Evolutionary conservation across 495 filamentous ascomycete genomes (phyloP).

Genomic region (Collariella sp.): DNA sequence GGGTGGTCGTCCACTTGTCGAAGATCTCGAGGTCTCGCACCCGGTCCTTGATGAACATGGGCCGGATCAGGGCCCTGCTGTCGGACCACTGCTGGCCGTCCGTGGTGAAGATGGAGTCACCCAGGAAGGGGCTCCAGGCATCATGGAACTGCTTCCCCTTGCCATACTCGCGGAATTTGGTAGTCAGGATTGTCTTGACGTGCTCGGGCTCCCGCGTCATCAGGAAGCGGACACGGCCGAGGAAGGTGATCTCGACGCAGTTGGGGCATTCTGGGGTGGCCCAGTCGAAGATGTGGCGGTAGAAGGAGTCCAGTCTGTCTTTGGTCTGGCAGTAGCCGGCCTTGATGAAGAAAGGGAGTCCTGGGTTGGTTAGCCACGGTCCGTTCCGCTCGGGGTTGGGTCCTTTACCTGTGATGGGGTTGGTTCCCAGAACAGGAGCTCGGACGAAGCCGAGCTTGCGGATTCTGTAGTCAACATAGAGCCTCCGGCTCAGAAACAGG

Average conservation of each 20-base stretch:
- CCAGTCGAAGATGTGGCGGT: conserved; percentile 21
- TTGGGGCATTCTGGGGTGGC: conserved; percentile 32
- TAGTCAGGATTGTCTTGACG: conserved; percentile 48
- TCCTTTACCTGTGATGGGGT: conserved; percentile 17
- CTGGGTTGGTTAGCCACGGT: conserved; percentile 2
- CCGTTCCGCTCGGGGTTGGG: background rate
- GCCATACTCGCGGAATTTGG: conserved; percentile 48
- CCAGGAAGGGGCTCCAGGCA: conserved; percentile 47
- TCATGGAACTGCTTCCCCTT: conserved; percentile 45
- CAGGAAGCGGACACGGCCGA: conserved; percentile 33
- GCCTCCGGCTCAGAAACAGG: conserved; percentile 6
- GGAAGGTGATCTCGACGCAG: conserved; percentile 29
- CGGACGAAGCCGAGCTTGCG: conserved; percentile 16
- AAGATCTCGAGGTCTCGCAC: conserved; percentile 41
- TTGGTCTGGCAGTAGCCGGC: conserved; percentile 21
- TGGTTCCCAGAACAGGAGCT: conserved; percentile 17
- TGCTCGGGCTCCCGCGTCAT: conserved; percentile 49
- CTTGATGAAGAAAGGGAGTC: conserved; percentile 13
- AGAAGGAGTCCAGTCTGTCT: conserved; percentile 29
- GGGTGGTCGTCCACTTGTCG: conserved; percentile 37
- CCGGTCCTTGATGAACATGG: conserved; percentile 50
- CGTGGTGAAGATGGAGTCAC: conserved; percentile 51
- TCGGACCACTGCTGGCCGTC: conserved; percentile 49
- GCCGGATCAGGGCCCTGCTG: conserved; percentile 45
- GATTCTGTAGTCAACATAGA: conserved; percentile 15